Conservation (phyloP, 192 early-diverging fungal species). For the Entophlyctis luteolus region DNA sequence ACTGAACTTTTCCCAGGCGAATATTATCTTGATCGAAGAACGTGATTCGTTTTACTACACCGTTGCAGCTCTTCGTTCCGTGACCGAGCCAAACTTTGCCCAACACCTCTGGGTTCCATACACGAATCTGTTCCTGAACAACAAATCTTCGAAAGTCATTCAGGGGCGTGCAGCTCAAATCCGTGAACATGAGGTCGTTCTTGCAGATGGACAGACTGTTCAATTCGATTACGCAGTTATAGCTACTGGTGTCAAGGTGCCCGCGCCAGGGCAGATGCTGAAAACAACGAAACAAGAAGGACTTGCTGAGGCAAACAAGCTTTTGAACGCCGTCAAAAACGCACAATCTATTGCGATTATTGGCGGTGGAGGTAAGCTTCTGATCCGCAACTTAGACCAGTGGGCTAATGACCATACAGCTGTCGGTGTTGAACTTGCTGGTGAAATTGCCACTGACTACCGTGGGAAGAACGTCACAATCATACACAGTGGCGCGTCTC, state of each 20-base stretch:
- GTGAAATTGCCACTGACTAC: constrained; percentile 63
- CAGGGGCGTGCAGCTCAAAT: constrained; percentile 46
- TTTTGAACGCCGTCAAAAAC: constrained; percentile 42
- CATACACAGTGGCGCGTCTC: constrained; percentile 53
- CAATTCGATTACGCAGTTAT: constrained; percentile 65
- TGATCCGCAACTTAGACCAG: background rate
- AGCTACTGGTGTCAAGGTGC: constrained; percentile 59
- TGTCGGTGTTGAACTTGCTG: constrained; percentile 74
- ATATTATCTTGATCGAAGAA: constrained; percentile 23
- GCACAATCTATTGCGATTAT: constrained; percentile 56
- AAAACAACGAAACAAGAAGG: constrained; percentile 33
- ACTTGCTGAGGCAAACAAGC: constrained; percentile 19
- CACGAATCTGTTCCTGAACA: constrained; percentile 29
- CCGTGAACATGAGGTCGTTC: constrained; percentile 32
- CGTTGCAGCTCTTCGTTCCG: constrained; percentile 24
- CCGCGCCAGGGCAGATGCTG: constrained; percentile 42
- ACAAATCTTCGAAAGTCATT: constrained; percentile 38
- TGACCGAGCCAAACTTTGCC: constrained; percentile 27
- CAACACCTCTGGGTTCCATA: constrained; percentile 39
- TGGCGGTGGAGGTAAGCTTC: constrained; percentile 58
- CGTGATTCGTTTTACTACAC: background rate
- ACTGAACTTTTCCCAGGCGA: background rate
- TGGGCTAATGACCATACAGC: constrained; percentile 18
- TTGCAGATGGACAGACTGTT: constrained; percentile 48
- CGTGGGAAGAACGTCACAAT: constrained; percentile 60